phyloP scores from a whole-genome alignment of 2,329 filamentous ascomycete genomes.

The Cladobotryum protrusum region DNA sequence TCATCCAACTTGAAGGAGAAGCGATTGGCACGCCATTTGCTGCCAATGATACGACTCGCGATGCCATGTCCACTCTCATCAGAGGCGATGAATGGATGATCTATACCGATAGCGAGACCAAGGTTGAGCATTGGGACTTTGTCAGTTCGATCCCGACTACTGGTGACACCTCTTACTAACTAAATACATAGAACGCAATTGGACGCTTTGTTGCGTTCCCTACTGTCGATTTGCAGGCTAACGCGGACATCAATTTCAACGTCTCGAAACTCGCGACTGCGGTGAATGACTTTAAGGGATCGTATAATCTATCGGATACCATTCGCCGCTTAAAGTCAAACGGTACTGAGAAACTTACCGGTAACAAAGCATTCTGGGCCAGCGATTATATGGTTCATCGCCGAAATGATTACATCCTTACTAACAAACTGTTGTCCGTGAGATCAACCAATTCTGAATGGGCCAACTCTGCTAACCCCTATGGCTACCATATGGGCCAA shows the following conservation, averaged over 20 bases:
- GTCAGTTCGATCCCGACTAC: constrained; percentile 2
- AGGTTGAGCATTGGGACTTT: constrained; percentile 18
- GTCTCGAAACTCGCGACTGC: constrained; percentile 16
- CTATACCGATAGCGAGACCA: constrained; percentile 14
- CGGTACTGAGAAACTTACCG: constrained; percentile 17
- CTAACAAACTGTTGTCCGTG: constrained; percentile 18
- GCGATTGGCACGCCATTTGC: constrained; percentile 19
- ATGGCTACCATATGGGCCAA: constrained; percentile 19
- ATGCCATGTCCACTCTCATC: constrained; percentile 16
- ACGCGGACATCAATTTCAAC: constrained; percentile 21
- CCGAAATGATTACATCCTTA: constrained; percentile 11
- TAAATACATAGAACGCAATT: constrained; percentile 14
- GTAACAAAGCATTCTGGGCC: constrained; percentile 20
- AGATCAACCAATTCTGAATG: constrained; percentile 16
- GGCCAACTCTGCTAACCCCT: constrained; percentile 18
- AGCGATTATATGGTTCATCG: constrained; percentile 21
- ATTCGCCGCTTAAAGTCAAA: constrained; percentile 16
- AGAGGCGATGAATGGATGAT: constrained; percentile 20
- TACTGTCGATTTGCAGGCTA: constrained; percentile 17
- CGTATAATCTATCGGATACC: constrained; percentile 11
- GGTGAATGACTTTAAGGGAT: constrained; percentile 15
- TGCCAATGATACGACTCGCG: constrained; percentile 11
- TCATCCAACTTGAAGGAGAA: constrained; percentile 18
- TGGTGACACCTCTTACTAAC: not conserved
- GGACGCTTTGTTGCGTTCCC: constrained; percentile 19